Evolutionary conservation across 352 stramenopile species (phyloP).

Genomic region (Phytophthora hybrid): DNA sequence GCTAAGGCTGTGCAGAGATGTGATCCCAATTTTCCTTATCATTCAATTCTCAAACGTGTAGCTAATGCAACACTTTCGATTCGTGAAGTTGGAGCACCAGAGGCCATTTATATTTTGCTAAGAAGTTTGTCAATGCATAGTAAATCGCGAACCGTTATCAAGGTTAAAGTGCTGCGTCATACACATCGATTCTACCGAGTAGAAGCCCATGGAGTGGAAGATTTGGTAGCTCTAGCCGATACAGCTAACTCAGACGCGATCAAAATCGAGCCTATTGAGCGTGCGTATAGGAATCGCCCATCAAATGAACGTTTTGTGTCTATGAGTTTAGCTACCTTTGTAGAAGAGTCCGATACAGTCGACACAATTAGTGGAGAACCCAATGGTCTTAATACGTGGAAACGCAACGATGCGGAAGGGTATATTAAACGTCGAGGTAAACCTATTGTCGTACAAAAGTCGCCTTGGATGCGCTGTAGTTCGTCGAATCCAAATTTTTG

Average conservation of each 20-base stretch:
- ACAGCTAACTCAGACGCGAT: neutral
- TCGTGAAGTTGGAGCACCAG: neutral
- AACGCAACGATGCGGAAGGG: neutral
- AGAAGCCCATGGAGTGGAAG: neutral
- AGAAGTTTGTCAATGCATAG: slow-evolving; percentile 3
- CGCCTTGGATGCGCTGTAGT: too few relatives aligned
- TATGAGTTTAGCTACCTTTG: slow-evolving; percentile 5
- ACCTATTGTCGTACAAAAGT: too few relatives aligned
- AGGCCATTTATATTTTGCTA: slow-evolving; percentile 6
- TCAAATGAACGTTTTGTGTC: neutral
- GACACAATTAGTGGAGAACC: neutral
- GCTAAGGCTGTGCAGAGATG: slow-evolving; percentile 6
- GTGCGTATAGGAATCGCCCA: slow-evolving; percentile 1
- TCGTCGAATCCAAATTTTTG: too few relatives aligned
- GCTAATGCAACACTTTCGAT: neutral
- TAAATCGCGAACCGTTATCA: neutral
- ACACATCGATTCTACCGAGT: neutral
- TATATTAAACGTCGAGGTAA: slow-evolving; percentile 9
- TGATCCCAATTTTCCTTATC: slow-evolving; percentile 6
- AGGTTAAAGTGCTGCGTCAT: slow-evolving; percentile 1
- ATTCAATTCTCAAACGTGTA: neutral
- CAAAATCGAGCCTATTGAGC: slow-evolving; percentile 1
- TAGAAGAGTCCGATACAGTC: slow-evolving; percentile 4
- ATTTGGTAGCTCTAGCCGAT: neutral
- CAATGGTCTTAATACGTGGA: neutral